Evolutionary conservation across 2,329 filamentous ascomycete species (phyloP).

Genomic region (Davidsoniella australis): DNA sequence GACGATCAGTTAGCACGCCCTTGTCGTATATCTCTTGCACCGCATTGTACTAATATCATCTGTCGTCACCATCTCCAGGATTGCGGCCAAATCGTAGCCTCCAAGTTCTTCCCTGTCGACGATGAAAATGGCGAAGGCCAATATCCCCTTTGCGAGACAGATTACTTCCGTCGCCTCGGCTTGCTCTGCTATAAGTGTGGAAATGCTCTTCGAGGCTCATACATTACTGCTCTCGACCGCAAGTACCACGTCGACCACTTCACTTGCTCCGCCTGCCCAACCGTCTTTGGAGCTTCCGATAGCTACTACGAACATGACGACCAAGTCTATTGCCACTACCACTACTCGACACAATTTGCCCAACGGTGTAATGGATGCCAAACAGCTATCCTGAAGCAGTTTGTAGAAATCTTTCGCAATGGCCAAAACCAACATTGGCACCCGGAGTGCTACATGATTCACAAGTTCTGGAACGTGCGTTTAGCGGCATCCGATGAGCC

Average conservation of each 20-base stretch:
- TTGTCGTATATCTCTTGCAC: neutral
- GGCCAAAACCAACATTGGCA: slow-evolving; percentile 99
- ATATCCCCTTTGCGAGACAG: slow-evolving; percentile 92
- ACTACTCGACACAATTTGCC: slow-evolving; percentile 95
- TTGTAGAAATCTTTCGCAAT: slow-evolving; percentile 96
- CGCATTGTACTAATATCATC: neutral
- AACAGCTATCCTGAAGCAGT: slow-evolving; percentile 94
- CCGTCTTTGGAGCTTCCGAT: slow-evolving; percentile 94
- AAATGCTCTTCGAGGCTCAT: slow-evolving; percentile 82
- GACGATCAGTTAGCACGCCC: neutral
- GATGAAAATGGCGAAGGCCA: slow-evolving; percentile 72
- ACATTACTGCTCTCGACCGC: slow-evolving; percentile 91
- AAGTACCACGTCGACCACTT: slow-evolving; percentile 99
- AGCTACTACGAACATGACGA: slow-evolving; percentile 98
- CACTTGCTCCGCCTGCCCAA: slow-evolving; percentile 90
- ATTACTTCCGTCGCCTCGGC: slow-evolving; percentile 87
- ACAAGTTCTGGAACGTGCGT: slow-evolving; percentile 99
- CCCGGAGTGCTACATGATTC: slow-evolving; percentile 99
- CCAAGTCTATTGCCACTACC: slow-evolving; percentile 94
- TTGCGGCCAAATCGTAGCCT: slow-evolving; percentile 90
- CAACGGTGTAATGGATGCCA: slow-evolving; percentile 94
- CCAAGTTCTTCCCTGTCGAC: slow-evolving; percentile 96
- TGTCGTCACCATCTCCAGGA: slow-evolving; percentile 40
- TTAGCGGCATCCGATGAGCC: slow-evolving; percentile 24
- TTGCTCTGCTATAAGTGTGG: slow-evolving; percentile 85